A percentile compares a stretch with the other conserved stretches of the same genome.
These are phyloP conservation scores for Rhodosporidiobolus odoratus DNA, from an alignment of 768 basidiomycete genomes.

Conservation along the genomic window DNA sequence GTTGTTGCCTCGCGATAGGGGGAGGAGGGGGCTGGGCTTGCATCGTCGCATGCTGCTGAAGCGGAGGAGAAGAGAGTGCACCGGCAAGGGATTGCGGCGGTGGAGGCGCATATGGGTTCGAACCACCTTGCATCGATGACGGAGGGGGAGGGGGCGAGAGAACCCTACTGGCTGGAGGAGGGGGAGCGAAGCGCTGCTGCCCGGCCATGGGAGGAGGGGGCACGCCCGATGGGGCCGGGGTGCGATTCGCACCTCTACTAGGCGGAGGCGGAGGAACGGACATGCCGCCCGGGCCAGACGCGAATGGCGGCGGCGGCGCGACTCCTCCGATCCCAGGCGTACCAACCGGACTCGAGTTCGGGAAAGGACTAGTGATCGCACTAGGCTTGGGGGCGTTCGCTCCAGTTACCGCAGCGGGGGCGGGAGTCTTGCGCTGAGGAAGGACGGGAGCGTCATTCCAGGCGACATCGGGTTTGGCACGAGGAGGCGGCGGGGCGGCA, in stretches of 20 bases:
- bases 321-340: constrained; percentile 1
- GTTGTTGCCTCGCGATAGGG: neutral
- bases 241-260: constrained; percentile 49
- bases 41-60: constrained; percentile 50
- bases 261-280: constrained; percentile 46
- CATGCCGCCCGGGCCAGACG: constrained; percentile 31
- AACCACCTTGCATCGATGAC: constrained; percentile 52
- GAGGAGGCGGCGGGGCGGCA: constrained; percentile 23
- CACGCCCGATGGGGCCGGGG: constrained; percentile 20
- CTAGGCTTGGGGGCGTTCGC: constrained; percentile 3
- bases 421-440: constrained; percentile 24
- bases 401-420: neutral
- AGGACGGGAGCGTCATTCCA: constrained; percentile 38
- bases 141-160: constrained; percentile 58
- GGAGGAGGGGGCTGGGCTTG: neutral
- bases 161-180: neutral
- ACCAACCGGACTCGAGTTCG: constrained; percentile 19
- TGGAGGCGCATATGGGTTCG: constrained; percentile 7
- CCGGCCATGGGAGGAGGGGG: constrained; percentile 39
- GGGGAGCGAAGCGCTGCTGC: neutral
- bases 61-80: constrained; percentile 54
- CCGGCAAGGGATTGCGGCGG: neutral
- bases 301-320: neutral
- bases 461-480: constrained; percentile 17
- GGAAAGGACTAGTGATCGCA: constrained; percentile 39